These are phyloP conservation scores for Ilex aquifolium DNA, from an alignment of 257 asterid genomes.

Conservation along the genomic window DNA sequence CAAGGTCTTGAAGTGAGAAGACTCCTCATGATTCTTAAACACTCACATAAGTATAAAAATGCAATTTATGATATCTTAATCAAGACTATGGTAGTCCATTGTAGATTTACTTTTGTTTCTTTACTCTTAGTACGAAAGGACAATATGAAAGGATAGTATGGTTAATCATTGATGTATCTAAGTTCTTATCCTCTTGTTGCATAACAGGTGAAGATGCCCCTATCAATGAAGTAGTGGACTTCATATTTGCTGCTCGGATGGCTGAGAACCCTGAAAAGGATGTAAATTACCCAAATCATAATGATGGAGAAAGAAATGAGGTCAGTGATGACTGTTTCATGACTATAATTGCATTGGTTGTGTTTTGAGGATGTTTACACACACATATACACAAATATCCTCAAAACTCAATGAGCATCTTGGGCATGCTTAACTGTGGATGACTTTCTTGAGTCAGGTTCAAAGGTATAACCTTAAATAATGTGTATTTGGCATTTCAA, in stretches of 20 bases:
- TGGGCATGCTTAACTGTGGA: too few species aligned
- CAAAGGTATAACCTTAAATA: too few species aligned
- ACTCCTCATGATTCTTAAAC: too few species aligned
- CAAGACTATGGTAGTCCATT: too few species aligned
- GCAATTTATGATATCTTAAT: background rate
- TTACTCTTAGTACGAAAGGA: too few species aligned
- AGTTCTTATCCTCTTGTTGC: conserved; percentile 17
- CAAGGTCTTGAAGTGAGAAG: too few species aligned
- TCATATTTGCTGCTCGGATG: conserved; percentile 79
- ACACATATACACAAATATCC: background rate
- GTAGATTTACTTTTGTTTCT: background rate
- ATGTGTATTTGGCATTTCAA: too few species aligned
- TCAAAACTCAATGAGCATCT: background rate
- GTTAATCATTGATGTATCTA: too few species aligned
- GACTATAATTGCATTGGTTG: background rate
- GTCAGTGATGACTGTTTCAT: conserved; percentile 23
- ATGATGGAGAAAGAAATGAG: conserved; percentile 39
- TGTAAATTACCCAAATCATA: conserved; percentile 25
- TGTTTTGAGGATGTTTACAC: background rate
- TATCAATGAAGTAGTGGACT: conserved; percentile 58
- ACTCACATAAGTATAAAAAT: background rate
- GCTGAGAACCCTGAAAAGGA: conserved; percentile 56
- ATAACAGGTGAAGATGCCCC: conserved; percentile 64
- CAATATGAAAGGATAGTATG: background rate
- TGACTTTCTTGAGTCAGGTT: too few species aligned